Evolutionary conservation across 768 basidiomycete species (phyloP), one percentile per base, ranked within the genome.

Genomic region (Calvatia gigantea): DNA sequence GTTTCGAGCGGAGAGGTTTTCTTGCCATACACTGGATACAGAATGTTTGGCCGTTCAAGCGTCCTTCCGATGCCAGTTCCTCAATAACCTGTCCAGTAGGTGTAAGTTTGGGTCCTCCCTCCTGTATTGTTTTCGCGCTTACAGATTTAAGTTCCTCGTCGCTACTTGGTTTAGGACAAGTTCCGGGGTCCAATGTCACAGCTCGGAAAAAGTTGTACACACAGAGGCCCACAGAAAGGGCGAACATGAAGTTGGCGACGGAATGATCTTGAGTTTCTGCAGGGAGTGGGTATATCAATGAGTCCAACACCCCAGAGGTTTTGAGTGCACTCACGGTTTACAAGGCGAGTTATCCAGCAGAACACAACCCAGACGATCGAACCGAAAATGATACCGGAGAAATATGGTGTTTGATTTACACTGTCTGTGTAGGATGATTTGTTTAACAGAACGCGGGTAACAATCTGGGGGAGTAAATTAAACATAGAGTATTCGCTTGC

Each of bases 11-110:
- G 21, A 99, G 73, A 11, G 97, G 91, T 64, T 96, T 94, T 38
- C 88, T 84, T 7, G 90, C 89, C 93, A 98, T 93, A 72, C 96
- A 98, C 57, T 87, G 83, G 48, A 99, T 88, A 65, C 97, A 98
- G 69, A 98, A 98, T 8, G 94, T 94, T 68, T 94, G 94, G 1
- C 96, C 95, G 67, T 98, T 98, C 25, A 99, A 73, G 15, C 88
- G 78, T 14, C 94, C 93, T 65, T 87, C 84, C 8, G 88, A 87
- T 12, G 94, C 91, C 15, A 98, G 75, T 27, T 94, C 91, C 67
- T 98, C 95, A 45, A 99, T 87, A 33, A 91, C 83, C 92, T 95
- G 57, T n/a, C 17, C 21, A n/a, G n/a, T 7, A 23, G 15, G 7
- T 17, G 1, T 51, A 15, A 44, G 51, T n/a, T n/a, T 15, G 2